Base-by-base conservation (phyloP, 495 filamentous ascomycete species). In the Elaphomyces granulatus region DNA sequence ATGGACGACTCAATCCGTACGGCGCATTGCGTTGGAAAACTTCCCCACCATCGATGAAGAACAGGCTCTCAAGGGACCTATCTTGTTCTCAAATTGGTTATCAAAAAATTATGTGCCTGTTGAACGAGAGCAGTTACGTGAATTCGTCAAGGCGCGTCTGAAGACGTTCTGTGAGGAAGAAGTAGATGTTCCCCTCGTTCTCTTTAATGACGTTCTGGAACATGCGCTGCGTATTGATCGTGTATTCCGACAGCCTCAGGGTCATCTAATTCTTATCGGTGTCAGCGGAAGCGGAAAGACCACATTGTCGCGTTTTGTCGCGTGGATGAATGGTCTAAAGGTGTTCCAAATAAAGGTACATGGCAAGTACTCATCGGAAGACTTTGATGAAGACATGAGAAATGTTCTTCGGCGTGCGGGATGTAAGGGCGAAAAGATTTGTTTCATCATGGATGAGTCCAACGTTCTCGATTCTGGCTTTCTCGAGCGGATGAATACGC, bases 291-390 rank as follows among this genome's bases (percentile, higher is more conserved):
- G 83, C 66, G 90, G 90, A 55, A 99, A 99, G 72, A 99, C 90
- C 1, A 99, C 90, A 2, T 67, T 99, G 34, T 95, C 90, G 17
- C 78, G 92, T 39, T 99, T 99, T 49, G 90, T 96, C 43, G 90
- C 90, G 26, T 99, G 90, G 90, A 99, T 99, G 90, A 99, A 99
- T 53, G 90, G 90, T 35, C 67, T 99, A 51, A 94, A 90, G 58
- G 86, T 96, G 34, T 96, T 93, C 69, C 90, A 99, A 60, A 96
- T 99, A 68, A 99, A 95, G 67, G 90, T 99, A 1, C 90, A 99
- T 54, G 90, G 90, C 32, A 95, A 87, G 57, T 99, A 99, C 56
- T 94, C 90, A 17, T 84, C 85, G 9, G 90, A 94, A 57, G 90
- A 99, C 62, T 99, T 99, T 55, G 90, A 99, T 54, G 92, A 99